A percentile compares a stretch with the other conserved stretches of the same genome.
These are phyloP conservation scores for Hirsutella thompsonii DNA, from an alignment of 2,329 filamentous ascomycete genomes.

Conservation along the genomic window DNA sequence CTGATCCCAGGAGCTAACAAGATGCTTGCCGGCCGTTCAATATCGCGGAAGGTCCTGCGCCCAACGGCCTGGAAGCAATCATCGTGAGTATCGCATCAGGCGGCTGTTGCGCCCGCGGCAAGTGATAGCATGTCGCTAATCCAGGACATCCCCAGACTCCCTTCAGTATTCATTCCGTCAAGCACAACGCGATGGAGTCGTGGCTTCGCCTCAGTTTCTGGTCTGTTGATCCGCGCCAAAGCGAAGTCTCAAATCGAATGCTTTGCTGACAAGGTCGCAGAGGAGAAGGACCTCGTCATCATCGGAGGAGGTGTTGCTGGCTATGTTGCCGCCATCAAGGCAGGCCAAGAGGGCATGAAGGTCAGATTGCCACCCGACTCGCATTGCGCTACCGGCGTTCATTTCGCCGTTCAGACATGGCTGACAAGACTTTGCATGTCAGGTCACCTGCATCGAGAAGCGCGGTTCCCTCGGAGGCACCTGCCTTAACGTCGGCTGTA, in stretches of 20 bases:
- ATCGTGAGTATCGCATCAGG: conserved; percentile 27
- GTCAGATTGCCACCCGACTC: conserved; percentile 28
- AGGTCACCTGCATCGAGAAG: conserved; percentile 98
- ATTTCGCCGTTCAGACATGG: neutral
- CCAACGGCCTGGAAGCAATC: conserved; percentile 40
- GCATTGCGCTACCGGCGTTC: neutral
- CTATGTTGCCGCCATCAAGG: conserved; percentile 98
- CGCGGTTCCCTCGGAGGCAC: conserved; percentile 89
- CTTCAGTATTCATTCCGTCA: conserved; percentile 31
- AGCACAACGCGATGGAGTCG: conserved; percentile 40
- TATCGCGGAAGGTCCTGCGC: conserved; percentile 43
- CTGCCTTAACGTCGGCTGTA: conserved; percentile 97
- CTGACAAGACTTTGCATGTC: conserved; percentile 4
- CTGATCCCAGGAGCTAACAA: conserved; percentile 17
- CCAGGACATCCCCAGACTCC: conserved; percentile 24
- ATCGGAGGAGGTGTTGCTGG: conserved; percentile 97
- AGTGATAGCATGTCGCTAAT: conserved; percentile 1
- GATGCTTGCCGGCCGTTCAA: conserved; percentile 50
- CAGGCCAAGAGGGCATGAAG: conserved; percentile 93
- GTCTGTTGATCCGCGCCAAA: conserved; percentile 23
- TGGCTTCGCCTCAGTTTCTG: conserved; percentile 44
- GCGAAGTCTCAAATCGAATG: neutral
- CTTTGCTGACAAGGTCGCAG: conserved; percentile 37
- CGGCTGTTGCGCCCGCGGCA: neutral
- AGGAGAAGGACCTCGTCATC: conserved; percentile 93